A percentile compares a stretch with the other conserved stretches of the same genome.
phyloP scores from a whole-genome alignment of 2,329 filamentous ascomycete species.

The Ophiocordyceps australis region DNA sequence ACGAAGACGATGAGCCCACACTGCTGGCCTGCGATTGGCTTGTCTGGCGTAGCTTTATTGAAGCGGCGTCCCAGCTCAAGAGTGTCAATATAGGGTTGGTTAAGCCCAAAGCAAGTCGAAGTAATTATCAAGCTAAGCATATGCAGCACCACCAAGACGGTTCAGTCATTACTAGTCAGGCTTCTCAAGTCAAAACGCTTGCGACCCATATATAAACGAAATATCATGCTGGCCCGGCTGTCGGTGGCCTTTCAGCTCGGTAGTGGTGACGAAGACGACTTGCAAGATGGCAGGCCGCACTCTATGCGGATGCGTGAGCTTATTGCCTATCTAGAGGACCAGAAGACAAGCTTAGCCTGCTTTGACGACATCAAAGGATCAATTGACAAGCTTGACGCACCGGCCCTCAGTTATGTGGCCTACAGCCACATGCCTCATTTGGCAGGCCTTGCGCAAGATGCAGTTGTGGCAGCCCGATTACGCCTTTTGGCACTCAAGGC shows the following conservation, averaged over 20 bases:
- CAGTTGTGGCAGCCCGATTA: conserved; percentile 8
- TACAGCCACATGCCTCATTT: conserved; percentile 15
- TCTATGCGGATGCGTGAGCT: conserved; percentile 16
- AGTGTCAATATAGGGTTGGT: conserved; percentile 15
- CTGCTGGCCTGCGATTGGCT: conserved; percentile 26
- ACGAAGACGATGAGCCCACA: conserved; percentile 17
- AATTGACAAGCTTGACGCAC: conserved; percentile 19
- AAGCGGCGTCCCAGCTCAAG: conserved; percentile 16
- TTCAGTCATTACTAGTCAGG: conserved; percentile 12
- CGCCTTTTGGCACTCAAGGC: conserved; percentile 20
- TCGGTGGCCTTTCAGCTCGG: conserved; percentile 16
- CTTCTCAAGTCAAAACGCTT: conserved; percentile 10
- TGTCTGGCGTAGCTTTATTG: conserved; percentile 20
- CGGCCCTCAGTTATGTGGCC: conserved; percentile 20
- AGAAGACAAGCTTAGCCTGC: conserved; percentile 17
- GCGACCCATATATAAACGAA: conserved; percentile 20
- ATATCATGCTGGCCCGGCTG: conserved; percentile 18
- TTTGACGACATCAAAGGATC: conserved; percentile 29
- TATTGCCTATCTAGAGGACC: conserved; percentile 15
- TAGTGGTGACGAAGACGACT: conserved; percentile 10
- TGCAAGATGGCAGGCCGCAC: conserved; percentile 7
- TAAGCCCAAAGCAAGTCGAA: background rate
- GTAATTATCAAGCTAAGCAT: conserved; percentile 2
- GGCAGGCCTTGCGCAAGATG: conserved; percentile 8
- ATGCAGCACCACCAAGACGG: conserved; percentile 8